Base-by-base conservation (phyloP, 495 filamentous ascomycete genomes). In the Aspergillus nidulans region DNA sequence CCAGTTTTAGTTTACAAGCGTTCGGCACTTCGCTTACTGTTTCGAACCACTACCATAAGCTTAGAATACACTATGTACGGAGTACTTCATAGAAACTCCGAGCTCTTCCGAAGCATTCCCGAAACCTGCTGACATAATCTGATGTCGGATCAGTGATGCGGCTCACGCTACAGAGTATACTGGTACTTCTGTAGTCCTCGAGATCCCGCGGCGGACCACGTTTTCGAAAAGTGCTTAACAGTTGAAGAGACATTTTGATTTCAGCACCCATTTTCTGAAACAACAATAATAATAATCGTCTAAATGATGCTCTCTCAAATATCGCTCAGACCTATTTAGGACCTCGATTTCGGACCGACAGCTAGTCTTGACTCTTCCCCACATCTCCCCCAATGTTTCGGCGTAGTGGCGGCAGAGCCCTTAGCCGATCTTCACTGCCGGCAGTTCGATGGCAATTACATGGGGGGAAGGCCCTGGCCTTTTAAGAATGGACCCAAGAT, bases 341-440 rank as follows among this genome's bases (percentile, higher is more conserved):
- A 34, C 30, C 30, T 43, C 30, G 30, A n/a, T n/a, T n/a, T n/a
- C n/a, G n/a, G n/a, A 34, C 30, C 30, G 30, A 34, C 30, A 10
- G 30, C 30, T 12, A 34, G 30, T 34, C 46, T n/a, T n/a, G n/a
- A n/a, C n/a, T n/a, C n/a, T 50, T 48, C 59, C 49, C 59, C 53
- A 61, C 57, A 59, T 57, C 56, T 56, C 53, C 30, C 46, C 57
- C 51, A 53, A 42, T 28, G 36, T 53, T 49, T 48, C 30, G 30
- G 30, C 30, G 30, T 12, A 12, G 30, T 49, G 50, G 60, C 70
- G 72, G 72, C 42, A 63, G 65, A 73, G 62, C 57, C 62, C 67
- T 71, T 77, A 77, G 68, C 74, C 74, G 74, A 75, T 73, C 68
- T 65, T 57, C 64, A 62, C 41, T 74, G 70, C 70, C 69, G 71